Evolutionary conservation across 1,139 yeast species (phyloP), one percentile per base, ranked within the genome.

Genomic region (Yamadazyma membranifaciens): DNA sequence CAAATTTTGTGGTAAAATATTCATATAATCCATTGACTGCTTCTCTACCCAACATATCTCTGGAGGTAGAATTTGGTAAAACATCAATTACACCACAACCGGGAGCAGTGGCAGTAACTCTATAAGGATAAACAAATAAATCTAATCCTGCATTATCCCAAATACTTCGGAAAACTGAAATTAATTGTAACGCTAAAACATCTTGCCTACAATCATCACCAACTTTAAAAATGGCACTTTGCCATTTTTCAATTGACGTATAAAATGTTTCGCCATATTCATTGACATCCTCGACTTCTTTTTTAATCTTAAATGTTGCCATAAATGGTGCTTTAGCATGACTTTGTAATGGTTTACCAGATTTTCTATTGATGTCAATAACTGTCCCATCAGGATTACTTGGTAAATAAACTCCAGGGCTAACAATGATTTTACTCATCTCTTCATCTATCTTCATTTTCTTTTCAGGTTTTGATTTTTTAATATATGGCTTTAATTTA

Each of bases 121-220:
- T 73, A 63, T 94, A 78, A 1, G 99, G 98, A 66, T 79, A 94
- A 26, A 92, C 95, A 62, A 77, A 94, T 37, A 92, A 75, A 60
- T 92, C 98, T 46, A 94, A 71, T 1, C 98, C 98, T 10, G 88
- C 81, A 49, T 78, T 76, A 49, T 81, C 78, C 94, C 96, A 94
- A 44, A 94, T 87, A 38, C 94, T 82, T 54, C 96, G 77, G 73
- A 94, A 94, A 28, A 92, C 83, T 3, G 97, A 84, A 48, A 94
- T 86, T 56, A 94, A 72, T 60, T 94, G 99, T 46, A 94, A 69
- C 0, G 97, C 98, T 51, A 94, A 75, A 39, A 94, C 92, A 67
- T 94, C 99, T 63, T 94, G 99, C 53, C 99, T 80, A 71, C 98
- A 91, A 64, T 94, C 99, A 65, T 94, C 99, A 45, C 99, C 99